A percentile compares a stretch with the other conserved stretches of the same genome.
phyloP scores from a whole-genome alignment of 1,139 yeast species.

The Taphrina wiesneri region DNA sequence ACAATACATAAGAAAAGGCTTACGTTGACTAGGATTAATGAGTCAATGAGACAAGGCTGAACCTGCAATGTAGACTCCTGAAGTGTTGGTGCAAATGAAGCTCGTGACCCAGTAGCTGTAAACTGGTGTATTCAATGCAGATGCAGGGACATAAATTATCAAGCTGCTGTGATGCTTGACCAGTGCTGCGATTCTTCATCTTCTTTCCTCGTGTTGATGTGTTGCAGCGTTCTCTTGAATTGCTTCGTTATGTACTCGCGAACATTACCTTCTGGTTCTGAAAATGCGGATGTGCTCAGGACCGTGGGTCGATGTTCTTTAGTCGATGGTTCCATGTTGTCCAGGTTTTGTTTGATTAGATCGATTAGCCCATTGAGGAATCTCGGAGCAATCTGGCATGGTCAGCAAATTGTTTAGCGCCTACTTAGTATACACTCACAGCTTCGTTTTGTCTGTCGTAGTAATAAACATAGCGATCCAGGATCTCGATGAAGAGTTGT shows the following conservation, averaged over 20 bases:
- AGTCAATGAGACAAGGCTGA: no score
- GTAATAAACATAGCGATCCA: conserved; percentile 80
- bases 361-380: conserved; percentile 86
- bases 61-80: no score
- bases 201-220: conserved; percentile 65
- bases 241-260: conserved; percentile 46
- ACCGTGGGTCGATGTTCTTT: conserved; percentile 46
- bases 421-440: conserved; percentile 52
- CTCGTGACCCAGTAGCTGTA: no score
- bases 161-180: conserved; percentile 5
- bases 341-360: conserved; percentile 73
- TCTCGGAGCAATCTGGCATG: conserved; percentile 43
- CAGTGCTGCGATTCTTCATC: conserved; percentile 48
- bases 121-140: no score
- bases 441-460: conserved; percentile 77
- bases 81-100: no score
- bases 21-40: no score
- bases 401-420: not conserved
- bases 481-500: conserved; percentile 82
- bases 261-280: conserved; percentile 33
- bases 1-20: no score
- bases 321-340: conserved; percentile 52
- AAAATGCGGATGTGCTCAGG: conserved; percentile 35
- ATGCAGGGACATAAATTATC: no score
- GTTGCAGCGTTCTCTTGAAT: conserved; percentile 67